These are phyloP conservation scores for Colletotrichum spaethianum DNA, from an alignment of 2,329 filamentous ascomycete species.

Conservation along the genomic window DNA sequence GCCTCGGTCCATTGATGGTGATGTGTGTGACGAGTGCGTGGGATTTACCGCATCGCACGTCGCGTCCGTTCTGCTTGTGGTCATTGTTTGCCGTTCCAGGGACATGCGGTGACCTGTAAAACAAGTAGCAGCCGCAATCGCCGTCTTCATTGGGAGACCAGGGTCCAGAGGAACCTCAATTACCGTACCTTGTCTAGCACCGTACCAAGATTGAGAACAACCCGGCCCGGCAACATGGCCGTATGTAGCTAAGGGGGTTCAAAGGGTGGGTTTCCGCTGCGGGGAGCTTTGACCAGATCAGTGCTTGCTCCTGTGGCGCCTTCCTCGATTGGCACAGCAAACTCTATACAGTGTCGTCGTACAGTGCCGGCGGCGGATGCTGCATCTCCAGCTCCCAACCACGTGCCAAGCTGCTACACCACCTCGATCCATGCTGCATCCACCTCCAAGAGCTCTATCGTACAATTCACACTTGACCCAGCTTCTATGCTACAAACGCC, in stretches of 20 bases:
- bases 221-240: constrained; percentile 15
- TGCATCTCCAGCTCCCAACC: background rate
- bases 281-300: constrained; percentile 22
- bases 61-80: background rate
- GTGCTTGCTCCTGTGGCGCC: background rate
- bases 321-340: background rate
- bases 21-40: constrained; percentile 7
- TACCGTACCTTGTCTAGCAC: constrained; percentile 15
- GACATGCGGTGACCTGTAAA: background rate
- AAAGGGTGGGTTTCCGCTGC: constrained; percentile 1
- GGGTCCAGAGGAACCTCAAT: background rate
- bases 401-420: background rate
- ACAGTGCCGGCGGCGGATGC: background rate
- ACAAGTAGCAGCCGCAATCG: constrained; percentile 11
- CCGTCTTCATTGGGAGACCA: background rate
- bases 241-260: constrained; percentile 29
- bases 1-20: constrained; percentile 15
- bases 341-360: too few relatives aligned
- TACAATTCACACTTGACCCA: background rate
- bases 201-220: constrained; percentile 17
- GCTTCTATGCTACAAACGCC: background rate
- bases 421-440: background rate
- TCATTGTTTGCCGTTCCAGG: background rate
- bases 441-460: background rate
- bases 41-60: background rate